These are phyloP conservation scores for Hyaloscypha bicolor DNA, from an alignment of 495 filamentous ascomycete species.

Conservation along the genomic window DNA sequence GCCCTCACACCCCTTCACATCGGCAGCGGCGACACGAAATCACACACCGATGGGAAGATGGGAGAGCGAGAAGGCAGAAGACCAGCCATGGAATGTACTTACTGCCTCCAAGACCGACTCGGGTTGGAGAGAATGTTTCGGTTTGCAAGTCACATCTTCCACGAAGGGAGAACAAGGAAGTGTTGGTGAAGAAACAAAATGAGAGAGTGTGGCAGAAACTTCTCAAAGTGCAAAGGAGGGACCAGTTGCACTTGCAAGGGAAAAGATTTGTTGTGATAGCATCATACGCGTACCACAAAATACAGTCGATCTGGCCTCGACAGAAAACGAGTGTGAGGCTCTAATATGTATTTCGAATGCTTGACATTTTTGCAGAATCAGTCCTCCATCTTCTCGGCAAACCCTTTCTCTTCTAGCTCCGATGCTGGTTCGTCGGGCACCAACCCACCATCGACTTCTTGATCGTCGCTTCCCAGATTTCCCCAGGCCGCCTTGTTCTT, in stretches of 20 bases:
- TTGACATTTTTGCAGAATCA: background rate
- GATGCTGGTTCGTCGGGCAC: constrained; percentile 52
- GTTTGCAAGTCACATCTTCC: background rate
- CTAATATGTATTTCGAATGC: too few species aligned
- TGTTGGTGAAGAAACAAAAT: background rate
- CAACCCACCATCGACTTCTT: constrained; percentile 45
- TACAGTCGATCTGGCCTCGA: background rate
- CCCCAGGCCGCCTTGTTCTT: constrained; percentile 71
- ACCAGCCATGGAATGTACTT: background rate
- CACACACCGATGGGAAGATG: background rate
- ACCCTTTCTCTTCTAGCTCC: constrained; percentile 62
- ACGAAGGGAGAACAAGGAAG: background rate
- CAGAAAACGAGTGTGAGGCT: too few species aligned
- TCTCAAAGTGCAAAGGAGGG: background rate
- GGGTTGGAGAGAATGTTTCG: background rate
- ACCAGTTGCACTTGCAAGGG: background rate
- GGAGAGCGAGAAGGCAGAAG: background rate
- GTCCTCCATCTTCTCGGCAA: constrained; percentile 51
- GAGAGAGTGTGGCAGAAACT: background rate
- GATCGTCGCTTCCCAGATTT: constrained; percentile 45
- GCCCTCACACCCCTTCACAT: too few species aligned
- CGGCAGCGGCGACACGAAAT: background rate
- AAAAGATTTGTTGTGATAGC: background rate
- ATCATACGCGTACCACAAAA: background rate
- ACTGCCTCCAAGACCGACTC: background rate